Base-by-base conservation (phyloP, 202 grass and related monocot genomes). In the Schoenoplectus triqueter region DNA sequence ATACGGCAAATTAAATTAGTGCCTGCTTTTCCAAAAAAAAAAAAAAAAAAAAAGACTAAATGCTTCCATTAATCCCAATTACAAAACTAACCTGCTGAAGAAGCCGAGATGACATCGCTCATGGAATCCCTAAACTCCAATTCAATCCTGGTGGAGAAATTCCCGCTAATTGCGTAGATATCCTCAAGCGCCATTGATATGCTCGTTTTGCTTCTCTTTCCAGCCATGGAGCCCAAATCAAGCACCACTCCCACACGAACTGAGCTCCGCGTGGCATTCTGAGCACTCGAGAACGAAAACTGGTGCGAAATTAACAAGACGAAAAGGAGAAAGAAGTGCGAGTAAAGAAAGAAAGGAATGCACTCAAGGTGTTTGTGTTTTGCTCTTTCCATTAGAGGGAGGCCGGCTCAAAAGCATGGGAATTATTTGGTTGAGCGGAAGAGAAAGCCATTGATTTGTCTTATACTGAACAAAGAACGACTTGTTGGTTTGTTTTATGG, bases 181-280 rank as follows among this genome's bases (percentile, higher is more conserved):
- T 91, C 89, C 59, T 91, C 80, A 5, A 86, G 6, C 44, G 92
- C 89, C 85, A 91, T 91, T 44, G 64, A 66, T 41, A 94, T 68
- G 87, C 80, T 84, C 1, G 86, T 80, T 44, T 68, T 52, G 73
- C 89, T 86, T 66, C 81, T 87, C 67, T 86, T 91, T n/a, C 92
- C 92, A 17, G 69, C 21, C 67, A 8, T 54, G 2, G 89, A 84
- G 8, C 31, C 68, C 15, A 81, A 63, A 78, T 89, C 89, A 55
- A 94, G 80, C 69, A 94, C 80, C 11, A 89, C 85, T n/a, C 92
- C 89, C 9, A 88, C 92, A 14, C 84, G 44, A 55, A 85, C 84
- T 66, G 5, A 73, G 13, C n/a, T 51, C 41, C 14, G n/a, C 6
- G 64, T 56, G 3, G 39, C 57, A 75, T 67, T 90, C 82, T 86